phyloP scores from a whole-genome alignment of 2,329 filamentous ascomycete genomes.

The Colletotrichum lini region DNA sequence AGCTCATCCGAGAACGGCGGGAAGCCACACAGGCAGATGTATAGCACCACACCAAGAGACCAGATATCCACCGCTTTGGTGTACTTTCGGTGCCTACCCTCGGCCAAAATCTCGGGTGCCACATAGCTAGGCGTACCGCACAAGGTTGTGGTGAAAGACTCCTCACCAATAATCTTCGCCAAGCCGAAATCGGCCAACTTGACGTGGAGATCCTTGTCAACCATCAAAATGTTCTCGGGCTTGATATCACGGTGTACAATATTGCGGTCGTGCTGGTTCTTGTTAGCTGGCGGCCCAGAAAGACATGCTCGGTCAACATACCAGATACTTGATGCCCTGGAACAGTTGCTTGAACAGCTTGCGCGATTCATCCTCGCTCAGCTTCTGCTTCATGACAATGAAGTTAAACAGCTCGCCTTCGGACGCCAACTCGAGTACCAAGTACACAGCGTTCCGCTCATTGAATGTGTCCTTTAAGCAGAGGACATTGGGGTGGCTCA shows the following conservation, averaged over 20 bases:
- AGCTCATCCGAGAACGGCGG: constrained; percentile 98
- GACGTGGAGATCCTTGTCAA: constrained; percentile 86
- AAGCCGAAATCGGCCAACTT: constrained; percentile 98
- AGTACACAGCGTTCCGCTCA: constrained; percentile 89
- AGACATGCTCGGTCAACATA: constrained; percentile 60
- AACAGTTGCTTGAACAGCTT: constrained; percentile 94
- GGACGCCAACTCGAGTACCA: constrained; percentile 90
- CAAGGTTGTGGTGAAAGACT: constrained; percentile 96
- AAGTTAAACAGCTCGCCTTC: constrained; percentile 97
- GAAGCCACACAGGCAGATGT: constrained; percentile 97
- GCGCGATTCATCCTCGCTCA: constrained; percentile 86
- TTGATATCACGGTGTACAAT: constrained; percentile 99
- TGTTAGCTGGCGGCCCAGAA: constrained; percentile 47
- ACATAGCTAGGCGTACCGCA: constrained; percentile 98
- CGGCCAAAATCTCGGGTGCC: constrained; percentile 93
- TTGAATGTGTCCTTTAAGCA: constrained; percentile 97
- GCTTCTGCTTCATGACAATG: constrained; percentile 91
- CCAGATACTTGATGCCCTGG: constrained; percentile 94
- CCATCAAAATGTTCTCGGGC: constrained; percentile 93
- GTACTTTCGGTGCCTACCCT: constrained; percentile 86
- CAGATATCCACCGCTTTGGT: constrained; percentile 96
- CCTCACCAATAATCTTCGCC: constrained; percentile 98
- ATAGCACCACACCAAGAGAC: constrained; percentile 97
- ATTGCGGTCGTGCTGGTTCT: constrained; percentile 87
- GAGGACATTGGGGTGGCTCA: constrained; percentile 92